Base-by-base conservation (phyloP, 148 eudicot species). In the Euryodendron excelsum region DNA sequence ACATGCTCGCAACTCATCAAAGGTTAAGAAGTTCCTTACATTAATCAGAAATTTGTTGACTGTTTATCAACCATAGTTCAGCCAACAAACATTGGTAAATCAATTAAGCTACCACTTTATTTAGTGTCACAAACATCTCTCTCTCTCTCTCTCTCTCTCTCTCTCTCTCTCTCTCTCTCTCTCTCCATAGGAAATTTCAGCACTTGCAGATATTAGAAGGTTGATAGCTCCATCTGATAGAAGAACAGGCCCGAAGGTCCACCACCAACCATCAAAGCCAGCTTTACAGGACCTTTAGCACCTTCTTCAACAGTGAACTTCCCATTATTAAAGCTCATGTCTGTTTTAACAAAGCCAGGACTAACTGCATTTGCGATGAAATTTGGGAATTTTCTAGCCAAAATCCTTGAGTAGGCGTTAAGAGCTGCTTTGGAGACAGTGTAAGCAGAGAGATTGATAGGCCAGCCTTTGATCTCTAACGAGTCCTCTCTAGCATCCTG, bases 401-500 rank as follows among this genome's bases (percentile, higher is more conserved):
- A 0, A 33, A 70, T 12, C 52, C 69, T 41, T 13, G 80, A 70
- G 66, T 78, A 78, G 55, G 75, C 80, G 70, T 69, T 78, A 5
- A 78, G 20, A 31, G 80, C 80, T 41, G 60, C 75, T 31, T 78
- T 78, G 31, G 80, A 78, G 1, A 78, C 69, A 27, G 4, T 60
- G 39, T 78, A 70, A 21, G 80, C 37, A 30, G 76, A 8, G 4
- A 30, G 30, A 17, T 39, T 39, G 44, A n/a, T 2, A 5, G 80
- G 69, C 76, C 75, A 78, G 17, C 86, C 85, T 36, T 79, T 88
- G 18, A 62, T 66, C 50, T 63, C 47, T 0, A 69, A 0, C 44
- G 63, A 45, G 1, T 82, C 79, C 5, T 84, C 84, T 78, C 78
- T 86, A 1, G 67, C 61, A 66, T 86, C 89, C 69, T 67, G 23